Evolutionary conservation across 1,284 basidiomycete genomes (phyloP), one percentile per base, ranked within the genome.

Genomic region (Mycosarcoma mackinlayi): DNA sequence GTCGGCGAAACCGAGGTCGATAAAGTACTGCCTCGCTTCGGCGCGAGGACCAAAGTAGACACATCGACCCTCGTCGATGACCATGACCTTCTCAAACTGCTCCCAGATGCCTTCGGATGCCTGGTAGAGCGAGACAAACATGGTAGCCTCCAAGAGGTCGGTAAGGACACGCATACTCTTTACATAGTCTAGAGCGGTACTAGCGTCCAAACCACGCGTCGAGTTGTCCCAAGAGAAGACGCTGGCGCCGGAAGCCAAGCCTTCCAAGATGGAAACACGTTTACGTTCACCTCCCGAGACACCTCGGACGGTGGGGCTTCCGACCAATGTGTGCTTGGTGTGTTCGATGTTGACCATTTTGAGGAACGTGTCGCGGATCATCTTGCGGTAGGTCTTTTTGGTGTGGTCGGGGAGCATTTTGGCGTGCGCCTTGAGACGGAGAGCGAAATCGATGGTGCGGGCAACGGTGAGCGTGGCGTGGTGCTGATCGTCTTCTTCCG

Each of bases 81-180:
- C 68, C 11, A 81, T 25, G 19, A 83, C 80, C 58, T 83, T 83
- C 70, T 84, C 82, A 73, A 92, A 92, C 71, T 92, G 82, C 76
- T 93, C 67, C 58, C 77, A 83, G 37, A 83, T 76, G 23, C 67
- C 72, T 47, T 83, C 78, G 24, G 65, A 69, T 3, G 77, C 77
- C 83, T 94, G 92, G 80, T 94, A 93, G 85, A 93, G 83, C 10
- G 89, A 88, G 24, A 92, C 89, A 76, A 94, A 89, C 18, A 89
- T 91, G 14, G 91, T 90, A 77, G 89, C 88, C 6, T 88, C 88
- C 9, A 90, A 85, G 18, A 93, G 83, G 78, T 94, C 91, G 6
- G 91, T 91, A 86, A 91, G 88, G 14, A 90, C 85, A 19, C 92
- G 87, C 67, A 94, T 84, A 59, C 87, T 87, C 82, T 88, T 89